A percentile compares a stretch with the other conserved stretches of the same genome.
Conservation (phyloP, 2,329 filamentous ascomycete genomes). For the Sarocladium brachiariae region DNA sequence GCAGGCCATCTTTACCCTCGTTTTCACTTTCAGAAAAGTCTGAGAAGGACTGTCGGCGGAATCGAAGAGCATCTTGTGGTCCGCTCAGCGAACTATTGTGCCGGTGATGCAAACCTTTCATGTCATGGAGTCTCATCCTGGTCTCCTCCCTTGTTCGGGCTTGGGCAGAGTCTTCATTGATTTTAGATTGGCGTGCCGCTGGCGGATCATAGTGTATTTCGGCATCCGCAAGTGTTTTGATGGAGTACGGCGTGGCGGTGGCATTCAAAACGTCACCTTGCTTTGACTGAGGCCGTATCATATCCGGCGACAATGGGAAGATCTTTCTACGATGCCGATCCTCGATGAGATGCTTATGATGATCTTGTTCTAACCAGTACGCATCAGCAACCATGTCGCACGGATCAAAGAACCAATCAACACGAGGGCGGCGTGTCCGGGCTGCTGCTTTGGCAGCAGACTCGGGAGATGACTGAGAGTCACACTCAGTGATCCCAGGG, state of each 20-base stretch:
- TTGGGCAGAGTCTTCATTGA: conserved; percentile 26
- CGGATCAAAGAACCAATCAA: conserved; percentile 80
- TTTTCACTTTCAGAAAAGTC: conserved; percentile 54
- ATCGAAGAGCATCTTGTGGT: conserved; percentile 45
- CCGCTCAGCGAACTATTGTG: conserved; percentile 42
- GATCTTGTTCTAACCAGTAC: conserved; percentile 79
- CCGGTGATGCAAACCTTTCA: conserved; percentile 49
- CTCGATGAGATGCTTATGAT: conserved; percentile 75
- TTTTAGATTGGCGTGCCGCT: conserved; percentile 16
- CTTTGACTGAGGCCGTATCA: conserved; percentile 24
- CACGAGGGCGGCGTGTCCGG: conserved; percentile 64
- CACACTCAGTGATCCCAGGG: conserved; percentile 36
- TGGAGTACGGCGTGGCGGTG: conserved; percentile 19
- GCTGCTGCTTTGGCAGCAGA: conserved; percentile 35
- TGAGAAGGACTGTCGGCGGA: conserved; percentile 38
- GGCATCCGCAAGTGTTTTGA: conserved; percentile 18
- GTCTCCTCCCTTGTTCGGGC: conserved; percentile 52
- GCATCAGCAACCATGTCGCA: conserved; percentile 83
- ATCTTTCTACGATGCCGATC: conserved; percentile 70
- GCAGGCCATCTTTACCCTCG: conserved; percentile 29
- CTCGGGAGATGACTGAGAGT: conserved; percentile 35
- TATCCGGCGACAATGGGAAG: conserved; percentile 41
- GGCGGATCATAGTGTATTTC: background rate
- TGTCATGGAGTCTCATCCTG: conserved; percentile 50
- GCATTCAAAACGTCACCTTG: conserved; percentile 22